Base-by-base conservation (phyloP, 108 stramenopile species). In the Nitzschia sp. region DNA sequence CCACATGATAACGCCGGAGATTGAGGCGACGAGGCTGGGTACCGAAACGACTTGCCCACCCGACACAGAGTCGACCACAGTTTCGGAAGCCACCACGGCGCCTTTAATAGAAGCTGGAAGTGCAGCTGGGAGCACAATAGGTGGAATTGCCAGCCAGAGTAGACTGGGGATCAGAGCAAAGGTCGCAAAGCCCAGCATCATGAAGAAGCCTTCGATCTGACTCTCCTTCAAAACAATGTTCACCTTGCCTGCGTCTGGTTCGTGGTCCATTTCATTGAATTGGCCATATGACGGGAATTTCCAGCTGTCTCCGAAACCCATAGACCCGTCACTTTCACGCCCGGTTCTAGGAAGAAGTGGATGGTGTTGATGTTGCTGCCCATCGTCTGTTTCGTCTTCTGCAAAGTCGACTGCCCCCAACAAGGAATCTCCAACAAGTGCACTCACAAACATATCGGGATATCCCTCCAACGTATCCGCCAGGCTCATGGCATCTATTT, bases 381-480 rank as follows among this genome's bases (percentile, higher is more conserved):
- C 19, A 28, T 58, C 36, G 25, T 51, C 26, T 53, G 35, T 36
- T 49, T 30, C 49, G 21, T 32, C 57, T 49, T 59, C 59, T 13
- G 29, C 57, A 59, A 31, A 59, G 32, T 31, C 30, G 13, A 15
- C 3, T 32, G 54, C 63, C 25, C 68, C 55, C 60, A 53, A 54
- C 38, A 80, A 64, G 6, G 79, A 59, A 35, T 86, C 87, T 27
- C 90, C 87, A n/a, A 88, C 72, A 31, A 94, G 48, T 2, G 87
- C 82, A 62, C 71, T 78, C n/a, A 88, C 81, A 64, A 91, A 91
- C 46, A 94, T 28, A 45, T 91, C 90, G 15, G 90, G 90, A 65
- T 94, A 94, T 9, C 93, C 90, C 62, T 88, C 93, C 56, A 94
- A 58, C 3, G 88, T 90, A 75, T 94, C 87, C 28, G 90, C 93